A percentile compares a stretch with the other conserved stretches of the same genome.
Evolutionary conservation across 2,329 filamentous ascomycete genomes (phyloP).

Genomic region (Alternaria triticina): DNA sequence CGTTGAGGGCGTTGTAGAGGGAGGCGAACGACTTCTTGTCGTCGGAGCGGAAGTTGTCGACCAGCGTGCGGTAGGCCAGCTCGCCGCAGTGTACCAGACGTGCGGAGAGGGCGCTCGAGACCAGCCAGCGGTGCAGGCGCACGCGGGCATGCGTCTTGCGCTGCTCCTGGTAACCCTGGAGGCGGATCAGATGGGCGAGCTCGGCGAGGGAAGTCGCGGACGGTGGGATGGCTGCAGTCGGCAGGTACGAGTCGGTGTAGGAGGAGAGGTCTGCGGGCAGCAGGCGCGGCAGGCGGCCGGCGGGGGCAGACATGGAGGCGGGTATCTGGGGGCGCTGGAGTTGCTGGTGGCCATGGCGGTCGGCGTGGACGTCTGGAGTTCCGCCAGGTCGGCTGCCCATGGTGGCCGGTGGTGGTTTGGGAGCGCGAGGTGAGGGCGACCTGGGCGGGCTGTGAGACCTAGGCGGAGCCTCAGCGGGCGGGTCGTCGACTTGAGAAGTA

Average conservation of each 20-base stretch:
- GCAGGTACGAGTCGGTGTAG: slow-evolving; percentile 68
- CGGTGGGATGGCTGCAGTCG: slow-evolving; percentile 60
- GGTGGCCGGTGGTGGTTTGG: slow-evolving; percentile 29
- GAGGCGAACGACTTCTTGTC: slow-evolving; percentile 78
- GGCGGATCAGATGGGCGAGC: slow-evolving; percentile 76
- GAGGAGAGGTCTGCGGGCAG: slow-evolving; percentile 70
- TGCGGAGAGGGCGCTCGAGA: slow-evolving; percentile 76
- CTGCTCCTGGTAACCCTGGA: slow-evolving; percentile 82
- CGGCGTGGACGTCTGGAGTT: slow-evolving; percentile 24
- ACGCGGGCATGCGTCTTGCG: slow-evolving; percentile 75
- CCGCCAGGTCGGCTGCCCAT: slow-evolving; percentile 49
- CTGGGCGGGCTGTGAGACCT: slow-evolving; percentile 64
- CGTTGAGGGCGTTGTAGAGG: slow-evolving; percentile 78
- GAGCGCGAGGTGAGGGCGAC: slow-evolving; percentile 48
- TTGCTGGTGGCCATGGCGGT: slow-evolving; percentile 13
- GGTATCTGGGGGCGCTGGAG: slow-evolving; percentile 44
- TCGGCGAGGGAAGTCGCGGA: slow-evolving; percentile 76
- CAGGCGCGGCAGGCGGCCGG: slow-evolving; percentile 58
- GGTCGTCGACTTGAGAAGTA: slow-evolving; percentile 58
- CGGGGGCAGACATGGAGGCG: slow-evolving; percentile 54
- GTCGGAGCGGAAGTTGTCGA: slow-evolving; percentile 78
- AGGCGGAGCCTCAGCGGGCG: slow-evolving; percentile 58
- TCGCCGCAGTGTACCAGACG: slow-evolving; percentile 77
- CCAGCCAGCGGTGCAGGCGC: slow-evolving; percentile 74
- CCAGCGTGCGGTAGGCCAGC: slow-evolving; percentile 75